Conservation (phyloP, 164 flowering plant species). For the Umbellularia californica region DNA sequence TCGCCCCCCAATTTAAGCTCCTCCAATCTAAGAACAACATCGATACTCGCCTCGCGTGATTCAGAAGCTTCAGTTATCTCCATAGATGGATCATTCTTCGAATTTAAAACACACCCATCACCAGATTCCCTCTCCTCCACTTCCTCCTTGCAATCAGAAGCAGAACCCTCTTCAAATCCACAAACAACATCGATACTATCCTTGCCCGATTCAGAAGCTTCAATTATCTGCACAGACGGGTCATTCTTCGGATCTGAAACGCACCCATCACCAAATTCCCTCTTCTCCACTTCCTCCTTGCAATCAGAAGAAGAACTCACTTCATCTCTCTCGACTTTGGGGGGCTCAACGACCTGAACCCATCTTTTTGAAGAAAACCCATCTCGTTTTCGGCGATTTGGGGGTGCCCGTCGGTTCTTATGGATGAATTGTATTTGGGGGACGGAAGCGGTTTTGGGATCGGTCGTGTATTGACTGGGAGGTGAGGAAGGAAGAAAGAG, state of each 20-base stretch:
- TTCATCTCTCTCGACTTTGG: constrained; percentile 12
- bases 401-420: background rate
- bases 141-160: constrained; percentile 6
- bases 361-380: constrained; percentile 11
- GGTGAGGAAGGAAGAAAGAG: constrained; percentile 5
- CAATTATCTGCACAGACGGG: constrained; percentile 10
- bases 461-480: background rate
- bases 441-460: constrained; percentile 5
- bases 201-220: constrained; percentile 9
- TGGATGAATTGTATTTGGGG: background rate
- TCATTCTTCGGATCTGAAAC: constrained; percentile 3
- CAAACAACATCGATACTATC: constrained; percentile 13
- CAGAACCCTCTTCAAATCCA: constrained; percentile 15
- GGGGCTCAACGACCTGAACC: constrained; percentile 7
- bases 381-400: constrained; percentile 13
- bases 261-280: constrained; percentile 5
- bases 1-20: constrained; percentile 33
- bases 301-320: constrained; percentile 11
- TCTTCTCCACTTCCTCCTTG: constrained; percentile 12
- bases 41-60: constrained; percentile 2
- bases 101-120: constrained; percentile 4
- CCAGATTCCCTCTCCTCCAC: constrained; percentile 8
- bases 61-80: constrained; percentile 17
- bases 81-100: constrained; percentile 5
- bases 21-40: constrained; percentile 30